Evolutionary conservation across 2,329 filamentous ascomycete species (phyloP).

Genomic region (Nothopassalora personata): DNA sequence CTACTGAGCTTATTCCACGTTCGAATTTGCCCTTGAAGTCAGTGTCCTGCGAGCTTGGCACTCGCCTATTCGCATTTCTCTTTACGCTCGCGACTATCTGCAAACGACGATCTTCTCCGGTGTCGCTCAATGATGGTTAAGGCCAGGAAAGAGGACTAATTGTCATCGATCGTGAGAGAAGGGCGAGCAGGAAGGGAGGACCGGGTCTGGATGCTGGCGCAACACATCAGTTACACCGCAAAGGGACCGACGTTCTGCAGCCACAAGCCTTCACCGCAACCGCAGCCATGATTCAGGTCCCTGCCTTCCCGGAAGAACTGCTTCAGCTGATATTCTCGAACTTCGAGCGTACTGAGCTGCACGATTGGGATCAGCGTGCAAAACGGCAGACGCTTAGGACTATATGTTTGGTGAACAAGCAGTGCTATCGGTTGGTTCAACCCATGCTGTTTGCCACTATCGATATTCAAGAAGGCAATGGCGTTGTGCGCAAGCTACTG

Average conservation of each 20-base stretch:
- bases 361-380: background rate
- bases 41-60: background rate
- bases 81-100: background rate
- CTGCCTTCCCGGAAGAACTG: constrained; percentile 10
- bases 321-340: constrained; percentile 6
- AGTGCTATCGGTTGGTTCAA: constrained; percentile 6
- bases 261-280: background rate
- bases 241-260: background rate
- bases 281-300: background rate
- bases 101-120: background rate
- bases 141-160: background rate
- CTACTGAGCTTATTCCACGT: constrained; percentile 2
- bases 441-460: constrained; percentile 5
- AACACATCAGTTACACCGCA: background rate
- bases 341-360: background rate
- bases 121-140: background rate
- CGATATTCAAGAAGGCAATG: background rate
- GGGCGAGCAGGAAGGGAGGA: background rate
- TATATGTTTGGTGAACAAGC: constrained; percentile 6
- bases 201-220: too few relatives aligned
- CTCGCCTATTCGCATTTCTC: constrained; percentile 1
- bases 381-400: background rate
- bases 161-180: background rate
- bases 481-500: background rate
- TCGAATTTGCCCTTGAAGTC: background rate